Percentiles rank a stretch among this genome's conserved stretches.
Conservation (phyloP, 208 protist species). For the Novymonas esmeraldas region DNA sequence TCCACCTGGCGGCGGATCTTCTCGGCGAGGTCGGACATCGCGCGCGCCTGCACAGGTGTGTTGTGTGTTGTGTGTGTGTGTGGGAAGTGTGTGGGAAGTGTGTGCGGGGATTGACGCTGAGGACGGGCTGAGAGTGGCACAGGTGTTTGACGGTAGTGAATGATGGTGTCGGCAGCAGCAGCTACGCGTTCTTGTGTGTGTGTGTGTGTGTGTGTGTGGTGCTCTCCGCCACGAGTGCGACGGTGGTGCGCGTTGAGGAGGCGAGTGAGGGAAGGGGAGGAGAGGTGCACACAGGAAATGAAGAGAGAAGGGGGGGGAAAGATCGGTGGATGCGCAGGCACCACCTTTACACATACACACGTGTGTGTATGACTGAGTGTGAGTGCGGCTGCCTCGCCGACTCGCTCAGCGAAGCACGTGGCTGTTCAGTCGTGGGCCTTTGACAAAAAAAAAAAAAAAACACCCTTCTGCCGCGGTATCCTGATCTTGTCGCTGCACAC, state of each 20-base stretch:
- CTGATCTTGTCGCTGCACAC: too few relatives aligned
- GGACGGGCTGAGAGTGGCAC: neutral
- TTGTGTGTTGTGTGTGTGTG: neutral
- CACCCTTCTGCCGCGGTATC: too few relatives aligned
- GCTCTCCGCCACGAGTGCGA: neutral
- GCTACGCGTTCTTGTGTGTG: neutral
- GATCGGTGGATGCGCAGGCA: too few relatives aligned
- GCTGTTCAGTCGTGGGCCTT: too few relatives aligned
- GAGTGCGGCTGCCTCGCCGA: too few relatives aligned
- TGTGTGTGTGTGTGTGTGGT: neutral
- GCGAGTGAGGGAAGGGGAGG: neutral
- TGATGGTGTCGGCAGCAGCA: neutral
- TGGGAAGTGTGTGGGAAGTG: neutral
- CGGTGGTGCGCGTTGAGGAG: too few relatives aligned
- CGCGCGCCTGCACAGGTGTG: conserved; percentile 9
- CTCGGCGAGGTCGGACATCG: conserved; percentile 38
- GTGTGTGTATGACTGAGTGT: too few relatives aligned
- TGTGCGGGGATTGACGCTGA: neutral
- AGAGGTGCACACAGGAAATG: neutral
- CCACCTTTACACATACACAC: too few relatives aligned
- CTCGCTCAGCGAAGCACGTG: too few relatives aligned
- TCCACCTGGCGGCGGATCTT: conserved; percentile 84
- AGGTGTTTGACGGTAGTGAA: too few relatives aligned
- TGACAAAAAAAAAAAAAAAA: too few relatives aligned
- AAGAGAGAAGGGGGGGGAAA: too few relatives aligned